A percentile compares a stretch with the other conserved stretches of the same genome.
phyloP scores from a whole-genome alignment of 108 stramenopile genomes.

The Cylindrotheca fusiformis region DNA sequence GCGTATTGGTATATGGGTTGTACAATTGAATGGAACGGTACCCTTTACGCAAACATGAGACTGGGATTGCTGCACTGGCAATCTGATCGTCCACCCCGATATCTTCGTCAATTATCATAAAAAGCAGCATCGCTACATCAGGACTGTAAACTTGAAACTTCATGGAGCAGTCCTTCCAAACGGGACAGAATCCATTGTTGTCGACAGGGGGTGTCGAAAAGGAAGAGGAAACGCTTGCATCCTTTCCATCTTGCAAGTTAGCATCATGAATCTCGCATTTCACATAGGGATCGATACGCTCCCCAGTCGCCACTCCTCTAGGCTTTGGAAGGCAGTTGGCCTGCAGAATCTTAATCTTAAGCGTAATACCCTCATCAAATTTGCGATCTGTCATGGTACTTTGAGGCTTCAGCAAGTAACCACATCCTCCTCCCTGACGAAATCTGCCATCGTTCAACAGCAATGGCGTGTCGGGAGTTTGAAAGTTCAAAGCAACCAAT shows the following conservation, averaged over 20 bases:
- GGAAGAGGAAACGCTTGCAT: conserved; percentile 11
- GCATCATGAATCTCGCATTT: conserved; percentile 66
- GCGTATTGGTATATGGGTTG: conserved; percentile 50
- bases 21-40: conserved; percentile 67
- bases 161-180: conserved; percentile 42
- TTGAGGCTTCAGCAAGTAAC: conserved; percentile 88
- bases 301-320: conserved; percentile 58
- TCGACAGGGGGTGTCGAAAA: conserved; percentile 35
- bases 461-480: conserved; percentile 72
- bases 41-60: conserved; percentile 64
- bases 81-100: conserved; percentile 56
- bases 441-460: conserved; percentile 89
- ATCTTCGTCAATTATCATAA: conserved; percentile 65
- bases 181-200: conserved; percentile 80
- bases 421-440: conserved; percentile 81
- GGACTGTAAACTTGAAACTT: conserved; percentile 49
- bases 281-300: conserved; percentile 81
- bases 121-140: conserved; percentile 73
- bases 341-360: conserved; percentile 54
- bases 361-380: background rate
- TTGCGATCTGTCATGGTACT: conserved; percentile 26
- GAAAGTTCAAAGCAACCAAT: conserved; percentile 93
- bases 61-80: conserved; percentile 68
- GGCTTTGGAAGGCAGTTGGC: conserved; percentile 83
- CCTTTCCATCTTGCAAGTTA: conserved; percentile 27